Evolutionary conservation across 768 basidiomycete genomes (phyloP).

Genomic region (Clavulina sp.): DNA sequence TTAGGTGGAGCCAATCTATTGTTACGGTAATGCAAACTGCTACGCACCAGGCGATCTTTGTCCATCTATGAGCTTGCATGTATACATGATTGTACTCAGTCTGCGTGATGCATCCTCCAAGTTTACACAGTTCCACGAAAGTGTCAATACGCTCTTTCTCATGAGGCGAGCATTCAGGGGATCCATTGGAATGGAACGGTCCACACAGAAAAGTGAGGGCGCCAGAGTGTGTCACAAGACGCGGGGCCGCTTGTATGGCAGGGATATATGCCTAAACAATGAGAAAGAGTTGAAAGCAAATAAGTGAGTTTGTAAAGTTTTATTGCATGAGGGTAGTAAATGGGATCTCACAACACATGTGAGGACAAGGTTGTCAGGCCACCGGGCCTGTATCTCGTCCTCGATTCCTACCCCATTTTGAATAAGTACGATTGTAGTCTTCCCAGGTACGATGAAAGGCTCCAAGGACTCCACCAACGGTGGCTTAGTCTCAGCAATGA

Average conservation of each 20-base stretch:
- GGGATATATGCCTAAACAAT: neutral
- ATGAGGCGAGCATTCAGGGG: neutral
- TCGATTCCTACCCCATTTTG: conserved; percentile 2
- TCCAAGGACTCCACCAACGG: neutral
- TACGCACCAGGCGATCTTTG: neutral
- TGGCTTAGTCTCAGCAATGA: neutral
- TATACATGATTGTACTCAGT: neutral
- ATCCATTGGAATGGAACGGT: neutral
- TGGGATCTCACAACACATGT: neutral
- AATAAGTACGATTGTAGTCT: neutral
- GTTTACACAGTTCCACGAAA: neutral
- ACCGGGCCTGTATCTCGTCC: neutral
- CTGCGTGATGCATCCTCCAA: neutral
- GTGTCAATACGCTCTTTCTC: neutral
- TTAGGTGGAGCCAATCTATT: neutral
- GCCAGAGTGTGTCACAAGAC: neutral
- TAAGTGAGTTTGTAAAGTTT: neutral
- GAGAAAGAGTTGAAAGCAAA: neutral
- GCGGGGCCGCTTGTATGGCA: neutral
- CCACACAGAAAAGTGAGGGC: neutral
- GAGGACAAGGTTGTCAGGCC: neutral
- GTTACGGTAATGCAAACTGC: neutral
- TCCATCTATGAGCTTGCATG: neutral
- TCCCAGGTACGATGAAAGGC: neutral
- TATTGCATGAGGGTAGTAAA: neutral